Conservation (phyloP, 1,284 basidiomycete species). For the Fistulinella cinereoalba region DNA sequence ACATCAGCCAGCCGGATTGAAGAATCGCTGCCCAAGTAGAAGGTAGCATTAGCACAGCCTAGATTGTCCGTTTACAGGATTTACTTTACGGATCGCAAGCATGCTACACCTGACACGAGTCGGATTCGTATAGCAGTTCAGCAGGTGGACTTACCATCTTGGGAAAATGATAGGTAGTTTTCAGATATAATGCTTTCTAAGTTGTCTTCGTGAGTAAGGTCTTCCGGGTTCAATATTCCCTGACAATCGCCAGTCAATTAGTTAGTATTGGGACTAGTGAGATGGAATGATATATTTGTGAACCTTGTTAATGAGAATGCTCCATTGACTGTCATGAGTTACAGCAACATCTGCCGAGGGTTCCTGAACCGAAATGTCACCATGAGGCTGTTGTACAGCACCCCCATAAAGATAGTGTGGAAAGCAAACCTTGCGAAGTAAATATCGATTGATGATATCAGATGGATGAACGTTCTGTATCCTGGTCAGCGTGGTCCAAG, state of each 20-base stretch:
- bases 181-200: neutral
- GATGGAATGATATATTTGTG: no score
- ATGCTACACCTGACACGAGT: neutral
- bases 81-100: neutral
- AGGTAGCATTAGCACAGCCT: neutral
- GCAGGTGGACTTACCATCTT: neutral
- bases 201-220: neutral
- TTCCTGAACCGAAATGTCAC: no score
- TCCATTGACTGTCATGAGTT: slow-evolving; percentile 24
- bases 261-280: no score
- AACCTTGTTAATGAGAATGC: slow-evolving; percentile 17
- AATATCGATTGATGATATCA: no score
- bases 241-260: no score
- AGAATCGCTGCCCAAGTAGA: neutral
- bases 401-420: no score
- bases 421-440: no score
- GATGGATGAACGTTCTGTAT: no score
- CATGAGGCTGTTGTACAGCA: no score
- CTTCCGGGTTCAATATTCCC: neutral
- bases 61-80: neutral
- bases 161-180: neutral
- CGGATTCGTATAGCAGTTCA: neutral
- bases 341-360: slow-evolving; percentile 25
- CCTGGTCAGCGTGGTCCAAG: no score
- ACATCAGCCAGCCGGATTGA: neutral